These are phyloP conservation scores for Cucurbita argyrosperma DNA, from an alignment of 306 rosid species.

Conservation along the genomic window DNA sequence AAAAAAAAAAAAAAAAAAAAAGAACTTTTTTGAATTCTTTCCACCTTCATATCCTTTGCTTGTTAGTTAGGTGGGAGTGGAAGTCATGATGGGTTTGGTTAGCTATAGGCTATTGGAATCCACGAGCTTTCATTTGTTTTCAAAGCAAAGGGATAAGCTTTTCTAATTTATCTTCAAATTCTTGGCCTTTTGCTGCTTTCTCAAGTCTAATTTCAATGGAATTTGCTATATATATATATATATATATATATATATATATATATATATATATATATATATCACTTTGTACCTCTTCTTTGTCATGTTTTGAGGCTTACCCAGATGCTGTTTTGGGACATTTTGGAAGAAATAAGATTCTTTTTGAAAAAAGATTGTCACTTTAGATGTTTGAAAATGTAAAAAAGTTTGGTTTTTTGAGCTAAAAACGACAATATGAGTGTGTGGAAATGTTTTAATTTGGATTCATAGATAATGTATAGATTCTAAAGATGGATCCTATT, in stretches of 20 bases:
- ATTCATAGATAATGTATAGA: neutral
- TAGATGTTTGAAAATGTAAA: neutral
- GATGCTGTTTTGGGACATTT: neutral
- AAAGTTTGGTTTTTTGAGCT: neutral
- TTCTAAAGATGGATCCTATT: slow-evolving; percentile 2
- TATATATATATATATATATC: too few species aligned
- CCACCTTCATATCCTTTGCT: too few species aligned
- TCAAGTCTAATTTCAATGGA: neutral
- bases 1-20: too few species aligned
- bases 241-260: too few species aligned
- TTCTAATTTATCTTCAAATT: neutral
- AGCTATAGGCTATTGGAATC: neutral
- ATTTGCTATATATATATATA: neutral
- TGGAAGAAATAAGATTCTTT: neutral
- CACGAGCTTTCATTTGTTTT: too few species aligned
- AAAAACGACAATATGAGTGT: neutral
- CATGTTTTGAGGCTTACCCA: neutral
- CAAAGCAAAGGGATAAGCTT: too few species aligned
- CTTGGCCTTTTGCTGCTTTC: neutral
- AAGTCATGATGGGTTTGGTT: slow-evolving; percentile 15
- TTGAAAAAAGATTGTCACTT: neutral
- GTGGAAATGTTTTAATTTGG: neutral
- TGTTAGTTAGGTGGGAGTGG: slow-evolving; percentile 15
- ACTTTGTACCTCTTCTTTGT: neutral
- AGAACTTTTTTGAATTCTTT: too few species aligned